These are phyloP conservation scores for Venturia nashicola DNA, from an alignment of 2,329 filamentous ascomycete genomes.

Conservation along the genomic window DNA sequence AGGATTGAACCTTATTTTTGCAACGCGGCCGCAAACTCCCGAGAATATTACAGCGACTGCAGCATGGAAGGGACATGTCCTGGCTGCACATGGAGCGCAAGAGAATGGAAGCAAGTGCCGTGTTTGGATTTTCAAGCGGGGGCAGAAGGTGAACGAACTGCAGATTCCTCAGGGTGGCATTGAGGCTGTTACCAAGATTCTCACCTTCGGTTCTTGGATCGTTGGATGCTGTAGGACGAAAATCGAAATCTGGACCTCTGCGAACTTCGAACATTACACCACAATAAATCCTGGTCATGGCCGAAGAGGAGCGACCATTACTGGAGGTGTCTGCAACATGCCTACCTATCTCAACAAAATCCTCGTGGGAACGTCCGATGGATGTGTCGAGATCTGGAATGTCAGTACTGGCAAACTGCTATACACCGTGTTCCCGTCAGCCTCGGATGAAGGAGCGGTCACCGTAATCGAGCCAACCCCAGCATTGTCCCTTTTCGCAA, in stretches of 20 bases:
- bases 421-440: conserved; percentile 74
- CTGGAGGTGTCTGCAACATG: conserved; percentile 59
- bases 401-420: conserved; percentile 82
- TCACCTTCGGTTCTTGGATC: conserved; percentile 86
- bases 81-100: conserved; percentile 75
- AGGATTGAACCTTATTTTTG: conserved; percentile 84
- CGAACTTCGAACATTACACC: conserved; percentile 79
- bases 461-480: conserved; percentile 77
- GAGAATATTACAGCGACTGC: conserved; percentile 72
- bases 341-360: conserved; percentile 95
- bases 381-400: conserved; percentile 95
- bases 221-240: conserved; percentile 63
- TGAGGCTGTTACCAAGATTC: conserved; percentile 63
- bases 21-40: conserved; percentile 83
- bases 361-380: conserved; percentile 76
- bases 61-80: conserved; percentile 76
- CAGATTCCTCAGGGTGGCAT: conserved; percentile 51
- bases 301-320: conserved; percentile 47
- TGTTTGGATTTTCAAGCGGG: conserved; percentile 84
- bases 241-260: conserved; percentile 81
- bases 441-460: conserved; percentile 62
- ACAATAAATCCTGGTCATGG: conserved; percentile 52
- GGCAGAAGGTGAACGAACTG: conserved; percentile 70
- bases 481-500: conserved; percentile 72
- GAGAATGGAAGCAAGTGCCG: conserved; percentile 45